Evolutionary conservation across 2,329 filamentous ascomycete species (phyloP).

Genomic region (Pseudocercospora vitis): DNA sequence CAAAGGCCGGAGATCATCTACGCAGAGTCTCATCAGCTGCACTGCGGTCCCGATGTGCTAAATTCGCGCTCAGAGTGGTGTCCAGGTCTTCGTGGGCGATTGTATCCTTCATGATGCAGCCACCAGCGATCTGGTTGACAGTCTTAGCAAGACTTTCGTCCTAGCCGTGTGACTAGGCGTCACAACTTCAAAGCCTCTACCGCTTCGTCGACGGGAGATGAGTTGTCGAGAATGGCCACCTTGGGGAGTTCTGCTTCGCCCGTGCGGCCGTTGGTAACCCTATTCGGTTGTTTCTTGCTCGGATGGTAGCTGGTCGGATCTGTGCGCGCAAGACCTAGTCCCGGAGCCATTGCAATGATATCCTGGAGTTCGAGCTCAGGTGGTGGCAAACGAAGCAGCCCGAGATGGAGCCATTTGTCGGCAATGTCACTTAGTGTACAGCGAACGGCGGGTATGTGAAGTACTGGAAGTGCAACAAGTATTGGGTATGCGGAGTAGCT

Average conservation of each 20-base stretch:
- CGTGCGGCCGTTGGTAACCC: not conserved
- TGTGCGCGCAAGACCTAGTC: constrained; percentile 11
- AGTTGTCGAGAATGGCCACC: constrained; percentile 6
- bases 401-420: not conserved
- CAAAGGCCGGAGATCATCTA: constrained; percentile 7
- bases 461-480: not conserved
- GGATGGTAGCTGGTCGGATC: constrained; percentile 9
- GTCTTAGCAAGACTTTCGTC: not conserved
- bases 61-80: not conserved
- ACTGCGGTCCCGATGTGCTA: not conserved
- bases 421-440: not conserved
- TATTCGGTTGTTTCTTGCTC: constrained; percentile 5
- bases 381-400: not conserved
- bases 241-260: not conserved
- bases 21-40: not conserved
- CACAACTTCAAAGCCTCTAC: constrained; percentile 10
- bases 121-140: constrained; percentile 2
- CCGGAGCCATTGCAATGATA: constrained; percentile 5
- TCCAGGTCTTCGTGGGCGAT: constrained; percentile 3
- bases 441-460: not conserved
- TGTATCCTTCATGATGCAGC: constrained; percentile 10
- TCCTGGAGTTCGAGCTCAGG: not conserved
- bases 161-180: too few species aligned
- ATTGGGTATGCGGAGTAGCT: not conserved
- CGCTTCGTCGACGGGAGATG: constrained; percentile 7